A percentile compares a stretch with the other conserved stretches of the same genome.
Evolutionary conservation across 164 flowering plant species (phyloP).

Genomic region (Sextonia rubra): DNA sequence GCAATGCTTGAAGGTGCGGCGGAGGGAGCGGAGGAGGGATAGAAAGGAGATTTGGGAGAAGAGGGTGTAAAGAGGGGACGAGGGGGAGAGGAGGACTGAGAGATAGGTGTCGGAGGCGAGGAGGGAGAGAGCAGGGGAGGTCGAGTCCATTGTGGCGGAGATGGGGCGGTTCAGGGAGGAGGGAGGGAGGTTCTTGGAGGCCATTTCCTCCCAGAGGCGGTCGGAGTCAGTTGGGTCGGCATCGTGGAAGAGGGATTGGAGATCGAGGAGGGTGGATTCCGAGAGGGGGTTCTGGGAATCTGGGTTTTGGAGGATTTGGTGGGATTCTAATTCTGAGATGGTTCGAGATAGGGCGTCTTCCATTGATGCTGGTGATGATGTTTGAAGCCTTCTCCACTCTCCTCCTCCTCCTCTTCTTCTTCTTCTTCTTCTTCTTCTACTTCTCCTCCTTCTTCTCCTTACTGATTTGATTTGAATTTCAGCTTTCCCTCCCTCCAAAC

Average conservation of each 20-base stretch:
- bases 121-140: slow-evolving; percentile 30
- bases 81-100: slow-evolving; percentile 55
- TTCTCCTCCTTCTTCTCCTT: slow-evolving; percentile 4
- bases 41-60: slow-evolving; percentile 78
- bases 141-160: slow-evolving; percentile 60
- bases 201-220: slow-evolving; percentile 41
- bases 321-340: slow-evolving; percentile 39
- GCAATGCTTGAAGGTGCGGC: slow-evolving; percentile 45
- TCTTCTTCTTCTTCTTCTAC: not conserved
- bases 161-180: slow-evolving; percentile 39
- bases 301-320: slow-evolving; percentile 11
- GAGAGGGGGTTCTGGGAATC: slow-evolving; percentile 34
- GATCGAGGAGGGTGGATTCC: slow-evolving; percentile 40
- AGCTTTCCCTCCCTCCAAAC: not conserved
- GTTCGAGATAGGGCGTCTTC: slow-evolving; percentile 42
- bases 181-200: slow-evolving; percentile 44
- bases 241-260: slow-evolving; percentile 44
- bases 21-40: slow-evolving; percentile 63
- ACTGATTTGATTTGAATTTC: slow-evolving; percentile 1
- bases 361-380: slow-evolving; percentile 24
- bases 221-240: slow-evolving; percentile 24
- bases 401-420: not conserved
- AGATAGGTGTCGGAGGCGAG: slow-evolving; percentile 63
- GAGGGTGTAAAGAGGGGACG: slow-evolving; percentile 74
- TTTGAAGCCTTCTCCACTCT: not conserved